Evolutionary conservation across 1,284 basidiomycete genomes (phyloP).

Genomic region (Heimioporus retisporus): DNA sequence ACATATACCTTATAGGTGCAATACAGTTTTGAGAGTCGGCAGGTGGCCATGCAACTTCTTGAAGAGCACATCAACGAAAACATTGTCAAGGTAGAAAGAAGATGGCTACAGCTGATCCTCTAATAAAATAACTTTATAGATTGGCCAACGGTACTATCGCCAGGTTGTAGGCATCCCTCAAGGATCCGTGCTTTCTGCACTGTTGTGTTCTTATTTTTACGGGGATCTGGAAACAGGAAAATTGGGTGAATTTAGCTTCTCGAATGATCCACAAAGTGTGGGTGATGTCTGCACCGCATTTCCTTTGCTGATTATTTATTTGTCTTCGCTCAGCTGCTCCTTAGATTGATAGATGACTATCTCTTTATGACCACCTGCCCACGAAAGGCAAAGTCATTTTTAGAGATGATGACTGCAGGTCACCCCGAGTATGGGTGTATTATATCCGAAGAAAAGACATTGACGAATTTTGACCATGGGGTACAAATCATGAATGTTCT

Average conservation of each 20-base stretch:
- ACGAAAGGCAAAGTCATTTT: constrained; percentile 74
- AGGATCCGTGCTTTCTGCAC: constrained; percentile 90
- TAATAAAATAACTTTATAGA: constrained; percentile 55
- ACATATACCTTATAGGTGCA: constrained; percentile 56
- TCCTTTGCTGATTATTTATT: neutral
- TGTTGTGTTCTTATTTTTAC: constrained; percentile 96
- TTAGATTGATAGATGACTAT: constrained; percentile 96
- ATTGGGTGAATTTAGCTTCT: constrained; percentile 63
- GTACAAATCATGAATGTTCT: constrained; percentile 64
- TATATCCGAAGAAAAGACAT: constrained; percentile 90
- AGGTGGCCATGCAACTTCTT: constrained; percentile 78
- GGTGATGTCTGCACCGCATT: neutral
- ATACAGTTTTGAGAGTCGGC: constrained; percentile 66
- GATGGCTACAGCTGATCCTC: neutral
- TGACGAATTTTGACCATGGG: constrained; percentile 86
- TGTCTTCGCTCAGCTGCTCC: constrained; percentile 65
- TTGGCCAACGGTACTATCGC: constrained; percentile 81
- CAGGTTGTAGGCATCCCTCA: constrained; percentile 97
- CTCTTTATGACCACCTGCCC: constrained; percentile 85
- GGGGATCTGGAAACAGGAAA: constrained; percentile 83
- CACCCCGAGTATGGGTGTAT: constrained; percentile 95
- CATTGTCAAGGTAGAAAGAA: constrained; percentile 78
- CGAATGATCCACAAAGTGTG: constrained; percentile 71
- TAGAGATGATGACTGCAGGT: constrained; percentile 85
- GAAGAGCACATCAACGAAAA: constrained; percentile 94